Evolutionary conservation across 2,329 filamentous ascomycete genomes (phyloP).

Genomic region (Xylaria sp.): DNA sequence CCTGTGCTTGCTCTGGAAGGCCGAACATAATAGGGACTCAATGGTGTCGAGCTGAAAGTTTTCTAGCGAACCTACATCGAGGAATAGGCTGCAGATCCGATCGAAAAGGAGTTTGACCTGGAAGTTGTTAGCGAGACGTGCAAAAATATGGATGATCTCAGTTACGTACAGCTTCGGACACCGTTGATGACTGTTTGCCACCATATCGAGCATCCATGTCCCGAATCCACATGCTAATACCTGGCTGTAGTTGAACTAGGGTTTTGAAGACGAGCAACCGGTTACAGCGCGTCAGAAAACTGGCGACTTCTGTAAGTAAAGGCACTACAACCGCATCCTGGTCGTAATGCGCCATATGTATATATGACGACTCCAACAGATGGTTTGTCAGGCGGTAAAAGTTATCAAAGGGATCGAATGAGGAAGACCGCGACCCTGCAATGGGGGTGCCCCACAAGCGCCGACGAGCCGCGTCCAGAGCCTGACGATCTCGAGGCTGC

Average conservation of each 20-base stretch:
- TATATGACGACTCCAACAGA: conserved; percentile 60
- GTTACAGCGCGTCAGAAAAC: conserved; percentile 55
- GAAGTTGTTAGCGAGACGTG: conserved; percentile 31
- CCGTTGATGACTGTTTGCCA: conserved; percentile 43
- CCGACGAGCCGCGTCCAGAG: conserved; percentile 66
- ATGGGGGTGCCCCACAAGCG: conserved; percentile 65
- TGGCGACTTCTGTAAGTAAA: conserved; percentile 57
- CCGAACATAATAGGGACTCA: conserved; percentile 57
- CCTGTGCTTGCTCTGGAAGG: conserved; percentile 60
- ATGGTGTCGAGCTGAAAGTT: conserved; percentile 54
- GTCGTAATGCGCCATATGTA: conserved; percentile 43
- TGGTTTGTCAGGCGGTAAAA: conserved; percentile 64
- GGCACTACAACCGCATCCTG: conserved; percentile 41
- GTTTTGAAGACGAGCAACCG: conserved; percentile 55
- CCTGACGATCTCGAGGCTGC: conserved; percentile 62
- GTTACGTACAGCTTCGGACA: conserved; percentile 50
- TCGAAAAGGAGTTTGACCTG: conserved; percentile 57
- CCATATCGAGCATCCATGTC: conserved; percentile 53
- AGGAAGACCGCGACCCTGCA: conserved; percentile 43
- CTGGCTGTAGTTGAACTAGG: conserved; percentile 63
- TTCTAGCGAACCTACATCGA: conserved; percentile 40
- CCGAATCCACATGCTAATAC: conserved; percentile 65
- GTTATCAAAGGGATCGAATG: conserved; percentile 65
- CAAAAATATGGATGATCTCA: neutral
- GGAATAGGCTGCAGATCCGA: conserved; percentile 46